These are phyloP conservation scores for Teunomyces atbi DNA, from an alignment of 805 yeast species.

Conservation along the genomic window DNA sequence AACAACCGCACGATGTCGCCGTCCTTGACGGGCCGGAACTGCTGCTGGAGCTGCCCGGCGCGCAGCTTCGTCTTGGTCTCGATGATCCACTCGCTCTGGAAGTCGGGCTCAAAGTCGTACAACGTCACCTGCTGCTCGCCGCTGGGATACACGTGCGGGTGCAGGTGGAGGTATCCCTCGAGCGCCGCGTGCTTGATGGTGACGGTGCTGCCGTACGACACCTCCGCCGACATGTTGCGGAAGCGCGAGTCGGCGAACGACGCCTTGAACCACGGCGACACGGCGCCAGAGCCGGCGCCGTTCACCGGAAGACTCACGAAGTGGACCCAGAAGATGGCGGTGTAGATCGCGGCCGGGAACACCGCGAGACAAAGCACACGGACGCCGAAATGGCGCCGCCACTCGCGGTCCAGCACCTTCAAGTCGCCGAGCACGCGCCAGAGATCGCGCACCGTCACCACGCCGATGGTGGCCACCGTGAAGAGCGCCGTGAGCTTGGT, in stretches of 20 bases:
- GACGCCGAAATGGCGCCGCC: constrained; percentile 39
- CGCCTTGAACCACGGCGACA: constrained; percentile 69
- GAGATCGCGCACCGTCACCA: constrained; percentile 45
- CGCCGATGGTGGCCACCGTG: constrained; percentile 64
- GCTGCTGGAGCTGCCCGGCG: constrained; percentile 39
- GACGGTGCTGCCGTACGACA: constrained; percentile 70
- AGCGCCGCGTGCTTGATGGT: constrained; percentile 66
- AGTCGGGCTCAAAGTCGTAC: constrained; percentile 56
- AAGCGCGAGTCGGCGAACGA: constrained; percentile 45
- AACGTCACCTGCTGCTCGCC: constrained; percentile 78
- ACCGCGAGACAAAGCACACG: constrained; percentile 45
- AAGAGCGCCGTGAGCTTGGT: constrained; percentile 71
- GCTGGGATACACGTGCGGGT: constrained; percentile 58
- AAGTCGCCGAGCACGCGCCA: constrained; percentile 77
- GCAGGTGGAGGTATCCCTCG: constrained; percentile 83
- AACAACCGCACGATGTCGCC: constrained; percentile 63
- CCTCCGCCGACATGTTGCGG: constrained; percentile 53
- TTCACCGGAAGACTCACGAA: constrained; percentile 43
- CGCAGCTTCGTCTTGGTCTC: constrained; percentile 42
- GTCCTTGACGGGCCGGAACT: constrained; percentile 41
- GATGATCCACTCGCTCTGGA: constrained; percentile 71
- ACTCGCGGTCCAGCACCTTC: constrained; percentile 34
- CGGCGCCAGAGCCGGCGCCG: constrained; percentile 60
- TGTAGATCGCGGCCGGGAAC: constrained; percentile 60
- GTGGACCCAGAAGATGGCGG: constrained; percentile 57